phyloP scores from a whole-genome alignment of 495 filamentous ascomycete genomes.

The Sordaria brevicollis region DNA sequence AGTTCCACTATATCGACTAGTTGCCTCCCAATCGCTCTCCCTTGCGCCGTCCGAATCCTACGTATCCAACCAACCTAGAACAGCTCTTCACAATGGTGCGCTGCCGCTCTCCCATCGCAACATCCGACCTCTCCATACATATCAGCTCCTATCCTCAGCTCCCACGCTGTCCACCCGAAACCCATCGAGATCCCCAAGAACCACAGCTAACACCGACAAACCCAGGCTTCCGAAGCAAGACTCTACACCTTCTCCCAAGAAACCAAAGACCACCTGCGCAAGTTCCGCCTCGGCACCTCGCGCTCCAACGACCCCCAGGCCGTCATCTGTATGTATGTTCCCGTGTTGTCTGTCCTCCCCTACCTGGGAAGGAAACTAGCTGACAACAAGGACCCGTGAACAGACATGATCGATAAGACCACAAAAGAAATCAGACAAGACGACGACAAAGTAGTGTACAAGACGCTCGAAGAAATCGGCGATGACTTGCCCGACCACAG shows the following conservation, averaged over 20 bases:
- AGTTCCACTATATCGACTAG: background rate
- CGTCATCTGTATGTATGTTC: slow-evolving; percentile 71
- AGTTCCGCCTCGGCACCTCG: slow-evolving; percentile 86
- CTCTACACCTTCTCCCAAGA: slow-evolving; percentile 89
- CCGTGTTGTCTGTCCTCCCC: slow-evolving; percentile 5
- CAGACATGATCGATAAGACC: slow-evolving; percentile 77
- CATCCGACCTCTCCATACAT: background rate
- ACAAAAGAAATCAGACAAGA: slow-evolving; percentile 79
- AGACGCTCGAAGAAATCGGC: slow-evolving; percentile 61
- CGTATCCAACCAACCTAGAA: background rate
- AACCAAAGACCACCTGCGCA: slow-evolving; percentile 76
- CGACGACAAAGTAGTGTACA: slow-evolving; percentile 61
- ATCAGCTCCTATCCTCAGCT: background rate
- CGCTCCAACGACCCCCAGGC: slow-evolving; percentile 81
- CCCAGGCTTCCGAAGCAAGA: slow-evolving; percentile 67
- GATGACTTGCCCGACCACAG: slow-evolving; percentile 91
- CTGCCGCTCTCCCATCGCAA: background rate
- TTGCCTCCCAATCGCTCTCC: background rate
- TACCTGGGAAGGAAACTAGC: no score
- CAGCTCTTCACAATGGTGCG: slow-evolving; percentile 1
- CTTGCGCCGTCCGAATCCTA: background rate
- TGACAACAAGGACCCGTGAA: no score
- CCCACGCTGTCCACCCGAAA: background rate
- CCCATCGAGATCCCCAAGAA: background rate
- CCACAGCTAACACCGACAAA: background rate